Evolutionary conservation across 2,329 filamentous ascomycete species (phyloP), one percentile per base, ranked within the genome.

Genomic region (Pseudomassariella vexata): DNA sequence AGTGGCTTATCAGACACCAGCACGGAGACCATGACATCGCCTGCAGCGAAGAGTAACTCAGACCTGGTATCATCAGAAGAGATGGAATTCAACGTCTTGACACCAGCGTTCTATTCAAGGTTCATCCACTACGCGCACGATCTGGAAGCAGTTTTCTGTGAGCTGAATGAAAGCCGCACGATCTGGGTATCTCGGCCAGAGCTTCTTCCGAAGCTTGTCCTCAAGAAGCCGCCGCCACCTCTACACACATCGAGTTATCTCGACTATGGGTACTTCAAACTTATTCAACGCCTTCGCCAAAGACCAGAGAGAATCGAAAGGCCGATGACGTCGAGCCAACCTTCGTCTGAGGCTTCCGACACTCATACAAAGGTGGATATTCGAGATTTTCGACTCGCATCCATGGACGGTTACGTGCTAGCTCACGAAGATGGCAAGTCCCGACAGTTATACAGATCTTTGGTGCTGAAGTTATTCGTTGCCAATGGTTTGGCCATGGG

Each of bases 81-180:
- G 1, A 30, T 82, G 5, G 70, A 73, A 25, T 57, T 85, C 28
- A 69, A 68, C 32, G 60, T 85, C 5, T 52, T 82, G 14, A 80
- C 76, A 0, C 80, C 82, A 1, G 63, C 60, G 0, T 86, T 86
- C 48, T 86, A 86, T 57, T 67, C 72, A 9, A 69, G 79, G 18
- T 77, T 85, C 28, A 64, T 78, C 1, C 66, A 73, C 40, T 83
- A 85, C 47, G 62, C 71, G 0, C 66, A 80, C 46, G 72, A 75
- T 15, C 64, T 74, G 12, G 74, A 81, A 43, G 77, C 75, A 1
- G 59, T 84, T 19, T 73, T 78, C 34, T 66, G 68, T 37, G 78
- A 84, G 48, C 49, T 74, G 47, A 52, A 70, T 26, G 75, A 77
- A 36, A 80, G 68, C 41, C 59, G 63, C 23, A 84, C 78, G 0